Conservation (phyloP, 768 basidiomycete genomes). For the Dioszegia crocea region DNA sequence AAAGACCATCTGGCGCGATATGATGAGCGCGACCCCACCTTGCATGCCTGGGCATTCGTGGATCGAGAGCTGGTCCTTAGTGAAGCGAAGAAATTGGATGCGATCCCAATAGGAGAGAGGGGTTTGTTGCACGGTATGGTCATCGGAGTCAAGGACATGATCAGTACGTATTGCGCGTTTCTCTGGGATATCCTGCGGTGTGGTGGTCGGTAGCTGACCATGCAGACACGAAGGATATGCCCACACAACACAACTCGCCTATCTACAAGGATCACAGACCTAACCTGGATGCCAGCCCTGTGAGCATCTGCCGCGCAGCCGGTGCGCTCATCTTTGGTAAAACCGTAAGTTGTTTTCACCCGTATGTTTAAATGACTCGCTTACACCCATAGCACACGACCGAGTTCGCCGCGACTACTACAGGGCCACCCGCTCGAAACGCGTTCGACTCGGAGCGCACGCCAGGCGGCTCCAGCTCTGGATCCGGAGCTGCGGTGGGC, state of each 20-base stretch:
- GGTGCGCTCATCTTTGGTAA: conserved; percentile 44
- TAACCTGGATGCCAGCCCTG: conserved; percentile 31
- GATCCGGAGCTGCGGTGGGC: conserved; percentile 45
- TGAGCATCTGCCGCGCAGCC: conserved; percentile 29
- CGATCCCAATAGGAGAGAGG: conserved; percentile 21
- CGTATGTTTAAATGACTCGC: too few species aligned
- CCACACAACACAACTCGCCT: conserved; percentile 42
- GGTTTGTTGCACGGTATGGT: conserved; percentile 29
- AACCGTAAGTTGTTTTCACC: conserved; percentile 22
- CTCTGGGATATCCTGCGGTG: background rate
- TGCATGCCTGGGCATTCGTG: conserved; percentile 32
- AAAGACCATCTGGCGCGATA: conserved; percentile 23
- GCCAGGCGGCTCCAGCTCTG: conserved; percentile 46
- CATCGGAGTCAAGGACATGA: conserved; percentile 40
- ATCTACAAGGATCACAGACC: conserved; percentile 34
- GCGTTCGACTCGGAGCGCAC: conserved; percentile 39
- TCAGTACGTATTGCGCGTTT: conserved; percentile 13
- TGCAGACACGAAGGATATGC: conserved; percentile 43
- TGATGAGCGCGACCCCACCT: conserved; percentile 18
- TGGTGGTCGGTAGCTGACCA: background rate
- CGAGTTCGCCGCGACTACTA: conserved; percentile 39
- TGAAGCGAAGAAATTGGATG: conserved; percentile 26
- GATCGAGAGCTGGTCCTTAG: conserved; percentile 19
- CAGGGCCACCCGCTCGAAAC: conserved; percentile 29
- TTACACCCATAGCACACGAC: conserved; percentile 30